Conservation (phyloP, 2,329 filamentous ascomycete genomes). For the Fusarium phyllophilum region DNA sequence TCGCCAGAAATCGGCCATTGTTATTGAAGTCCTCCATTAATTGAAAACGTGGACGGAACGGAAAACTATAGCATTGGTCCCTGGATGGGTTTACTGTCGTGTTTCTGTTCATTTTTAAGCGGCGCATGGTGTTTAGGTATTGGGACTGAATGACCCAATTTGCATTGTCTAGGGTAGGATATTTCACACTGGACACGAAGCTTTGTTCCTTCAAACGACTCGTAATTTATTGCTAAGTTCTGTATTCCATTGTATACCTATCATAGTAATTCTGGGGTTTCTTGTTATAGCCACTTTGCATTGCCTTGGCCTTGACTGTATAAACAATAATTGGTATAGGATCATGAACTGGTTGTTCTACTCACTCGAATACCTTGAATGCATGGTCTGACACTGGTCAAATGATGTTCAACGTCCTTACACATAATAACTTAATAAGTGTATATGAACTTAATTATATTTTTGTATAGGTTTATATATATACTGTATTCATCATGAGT, state of each 20-base stretch:
- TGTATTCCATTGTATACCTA: not conserved
- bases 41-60: too few species aligned
- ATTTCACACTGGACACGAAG: not conserved
- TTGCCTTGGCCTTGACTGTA: not conserved
- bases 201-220: not conserved
- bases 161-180: constrained; percentile 23
- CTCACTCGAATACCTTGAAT: not conserved
- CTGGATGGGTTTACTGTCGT: not conserved
- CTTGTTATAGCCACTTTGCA: not conserved
- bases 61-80: not conserved
- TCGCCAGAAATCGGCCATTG: not conserved
- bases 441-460: not conserved
- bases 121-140: constrained; percentile 23
- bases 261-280: rapidly evolving
- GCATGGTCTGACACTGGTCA: too few species aligned
- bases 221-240: not conserved
- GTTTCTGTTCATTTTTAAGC: not conserved
- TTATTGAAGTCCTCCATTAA: not conserved
- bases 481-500: not conserved
- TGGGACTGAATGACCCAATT: not conserved
- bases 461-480: not conserved
- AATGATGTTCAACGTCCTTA: not conserved
- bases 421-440: too few species aligned
- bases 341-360: too few species aligned
- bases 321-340: not conserved